A percentile compares a stretch with the other conserved stretches of the same genome.
Evolutionary conservation across 306 rosid species (phyloP).

Genomic region (Luffa aegyptiaca): DNA sequence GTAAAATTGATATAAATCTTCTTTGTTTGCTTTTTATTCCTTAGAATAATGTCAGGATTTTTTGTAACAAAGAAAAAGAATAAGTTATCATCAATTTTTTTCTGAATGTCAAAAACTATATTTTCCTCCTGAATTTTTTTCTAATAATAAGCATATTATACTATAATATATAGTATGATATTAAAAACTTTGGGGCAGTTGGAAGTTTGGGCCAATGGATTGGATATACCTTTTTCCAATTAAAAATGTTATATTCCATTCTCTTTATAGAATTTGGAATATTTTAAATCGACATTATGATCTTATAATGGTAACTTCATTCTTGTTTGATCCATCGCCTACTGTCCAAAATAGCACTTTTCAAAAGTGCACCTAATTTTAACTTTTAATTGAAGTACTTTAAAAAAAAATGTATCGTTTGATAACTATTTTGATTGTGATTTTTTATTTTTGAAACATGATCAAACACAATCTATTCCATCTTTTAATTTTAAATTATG

Average conservation of each 20-base stretch:
- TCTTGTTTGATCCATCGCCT: background rate
- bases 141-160: background rate
- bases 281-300: background rate
- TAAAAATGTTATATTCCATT: background rate
- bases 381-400: background rate
- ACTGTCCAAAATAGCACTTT: constrained; percentile 3
- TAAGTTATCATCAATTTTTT: background rate
- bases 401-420: background rate
- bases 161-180: background rate
- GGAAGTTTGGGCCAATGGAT: background rate
- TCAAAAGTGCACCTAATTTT: background rate
- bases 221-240: background rate
- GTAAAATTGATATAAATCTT: background rate
- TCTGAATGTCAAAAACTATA: background rate
- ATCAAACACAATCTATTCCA: too few species aligned
- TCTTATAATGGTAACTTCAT: background rate
- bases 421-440: background rate
- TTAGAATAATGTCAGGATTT: background rate
- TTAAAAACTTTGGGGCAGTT: background rate
- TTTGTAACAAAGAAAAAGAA: background rate
- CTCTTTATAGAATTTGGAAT: background rate
- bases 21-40: background rate
- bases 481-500: too few species aligned
- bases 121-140: background rate
- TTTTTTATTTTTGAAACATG: too few species aligned